Evolutionary conservation across 768 basidiomycete species (phyloP).

Genomic region (Dentipellis sp.): DNA sequence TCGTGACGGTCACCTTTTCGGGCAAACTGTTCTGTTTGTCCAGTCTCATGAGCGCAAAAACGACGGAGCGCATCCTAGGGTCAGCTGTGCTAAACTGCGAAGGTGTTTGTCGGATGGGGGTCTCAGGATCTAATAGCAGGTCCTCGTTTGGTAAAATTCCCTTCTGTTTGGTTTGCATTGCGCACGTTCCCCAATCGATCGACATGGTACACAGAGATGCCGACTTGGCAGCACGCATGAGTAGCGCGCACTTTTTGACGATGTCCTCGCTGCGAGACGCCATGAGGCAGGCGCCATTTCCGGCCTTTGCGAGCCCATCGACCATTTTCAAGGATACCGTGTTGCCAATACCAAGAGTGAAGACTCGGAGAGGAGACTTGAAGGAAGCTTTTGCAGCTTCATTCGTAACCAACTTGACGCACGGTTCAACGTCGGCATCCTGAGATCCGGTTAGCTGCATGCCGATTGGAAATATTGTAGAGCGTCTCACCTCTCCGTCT

Average conservation of each 20-base stretch:
- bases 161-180: too few species aligned
- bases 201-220: constrained; percentile 34
- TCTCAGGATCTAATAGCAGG: background rate
- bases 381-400: constrained; percentile 22
- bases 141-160: too few species aligned
- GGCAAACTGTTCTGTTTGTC: constrained; percentile 14
- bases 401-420: background rate
- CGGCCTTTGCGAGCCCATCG: constrained; percentile 42
- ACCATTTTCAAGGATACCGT: constrained; percentile 40
- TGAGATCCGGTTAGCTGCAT: background rate
- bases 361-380: constrained; percentile 35
- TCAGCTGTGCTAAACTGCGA: constrained; percentile 22
- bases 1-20: constrained; percentile 18
- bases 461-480: background rate
- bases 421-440: background rate
- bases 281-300: constrained; percentile 41
- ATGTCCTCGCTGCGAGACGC: constrained; percentile 40
- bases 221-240: constrained; percentile 43
- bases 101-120: constrained; percentile 25
- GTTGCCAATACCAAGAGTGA: constrained; percentile 49
- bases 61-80: constrained; percentile 24
- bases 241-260: constrained; percentile 34
- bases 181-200: constrained; percentile 36
- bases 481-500: constrained; percentile 35
- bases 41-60: constrained; percentile 23